Conservation (phyloP, 2,329 filamentous ascomycete species). For the Botrytis elliptica region DNA sequence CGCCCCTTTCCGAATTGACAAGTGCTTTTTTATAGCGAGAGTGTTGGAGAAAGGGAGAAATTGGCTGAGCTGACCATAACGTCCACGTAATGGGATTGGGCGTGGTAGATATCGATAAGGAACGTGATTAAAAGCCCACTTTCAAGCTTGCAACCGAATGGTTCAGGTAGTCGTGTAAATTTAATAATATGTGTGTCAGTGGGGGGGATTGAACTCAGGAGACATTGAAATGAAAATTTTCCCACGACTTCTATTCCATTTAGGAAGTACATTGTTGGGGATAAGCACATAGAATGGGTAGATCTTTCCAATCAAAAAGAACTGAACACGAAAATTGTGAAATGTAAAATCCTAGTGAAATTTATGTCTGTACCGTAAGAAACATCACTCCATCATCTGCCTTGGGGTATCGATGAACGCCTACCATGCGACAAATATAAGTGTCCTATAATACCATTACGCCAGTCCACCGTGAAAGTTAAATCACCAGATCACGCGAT, state of each 20-base stretch:
- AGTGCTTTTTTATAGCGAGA: neutral
- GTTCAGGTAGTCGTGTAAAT: neutral
- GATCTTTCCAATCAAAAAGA: neutral
- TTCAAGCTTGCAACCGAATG: neutral
- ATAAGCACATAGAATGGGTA: neutral
- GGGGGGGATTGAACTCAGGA: neutral
- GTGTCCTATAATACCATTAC: neutral
- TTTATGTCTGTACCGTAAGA: neutral
- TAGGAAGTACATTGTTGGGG: neutral
- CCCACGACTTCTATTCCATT: neutral
- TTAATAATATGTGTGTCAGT: neutral
- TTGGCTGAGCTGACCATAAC: neutral
- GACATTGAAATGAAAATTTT: neutral
- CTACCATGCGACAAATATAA: constrained; percentile 7
- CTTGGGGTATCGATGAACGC: constrained; percentile 17
- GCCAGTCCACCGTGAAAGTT: neutral
- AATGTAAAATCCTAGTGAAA: neutral
- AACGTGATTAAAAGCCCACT: neutral
- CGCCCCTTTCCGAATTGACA: neutral
- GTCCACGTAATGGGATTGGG: neutral
- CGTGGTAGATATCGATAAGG: neutral
- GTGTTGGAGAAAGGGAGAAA: neutral
- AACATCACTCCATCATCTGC: neutral
- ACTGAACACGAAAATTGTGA: neutral
- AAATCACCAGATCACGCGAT: neutral